Conservation (phyloP, 2,329 filamentous ascomycete species). For the Aspergillus novoparasiticus region DNA sequence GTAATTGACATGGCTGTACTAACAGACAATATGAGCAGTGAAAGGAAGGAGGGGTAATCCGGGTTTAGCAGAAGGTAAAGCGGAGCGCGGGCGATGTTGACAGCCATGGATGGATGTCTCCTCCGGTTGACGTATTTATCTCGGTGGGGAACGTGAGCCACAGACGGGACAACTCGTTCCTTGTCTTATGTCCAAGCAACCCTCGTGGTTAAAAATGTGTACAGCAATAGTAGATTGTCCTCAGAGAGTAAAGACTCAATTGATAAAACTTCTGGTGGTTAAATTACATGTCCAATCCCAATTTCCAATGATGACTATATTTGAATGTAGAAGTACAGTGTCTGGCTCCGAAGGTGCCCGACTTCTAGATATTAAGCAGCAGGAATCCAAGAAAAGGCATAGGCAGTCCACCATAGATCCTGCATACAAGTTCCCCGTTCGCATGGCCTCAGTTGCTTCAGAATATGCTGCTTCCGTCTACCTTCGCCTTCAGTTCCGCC, state of each 20-base stretch:
- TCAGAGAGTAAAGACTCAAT: not conserved
- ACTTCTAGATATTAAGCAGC: not conserved
- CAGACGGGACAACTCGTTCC: not conserved
- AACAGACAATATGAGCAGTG: slow-evolving; percentile 13
- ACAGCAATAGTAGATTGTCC: not conserved
- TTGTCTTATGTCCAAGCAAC: not conserved
- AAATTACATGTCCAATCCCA: slow-evolving; percentile 7
- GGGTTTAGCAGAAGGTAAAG: slow-evolving; percentile 7
- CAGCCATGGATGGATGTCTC: not conserved
- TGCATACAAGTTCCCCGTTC: not conserved
- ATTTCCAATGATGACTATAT: not conserved
- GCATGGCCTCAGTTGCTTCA: slow-evolving; percentile 2
- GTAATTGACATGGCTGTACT: slow-evolving; percentile 46
- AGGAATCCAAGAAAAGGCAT: not conserved
- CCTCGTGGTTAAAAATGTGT: not conserved
- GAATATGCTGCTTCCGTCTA: slow-evolving; percentile 26
- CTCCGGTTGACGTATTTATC: slow-evolving; percentile 3
- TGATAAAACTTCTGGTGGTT: not conserved
- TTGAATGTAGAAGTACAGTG: not conserved
- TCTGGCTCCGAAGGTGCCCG: not conserved
- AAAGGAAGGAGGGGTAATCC: slow-evolving; percentile 9
- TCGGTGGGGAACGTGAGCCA: slow-evolving; percentile 1
- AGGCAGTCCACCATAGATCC: not conserved
- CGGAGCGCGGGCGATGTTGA: not conserved
- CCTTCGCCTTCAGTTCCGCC: slow-evolving; percentile 31